A percentile compares a stretch with the other conserved stretches of the same genome.
These are phyloP conservation scores for Parathielavia appendiculata DNA, from an alignment of 495 filamentous ascomycete species.

Conservation along the genomic window DNA sequence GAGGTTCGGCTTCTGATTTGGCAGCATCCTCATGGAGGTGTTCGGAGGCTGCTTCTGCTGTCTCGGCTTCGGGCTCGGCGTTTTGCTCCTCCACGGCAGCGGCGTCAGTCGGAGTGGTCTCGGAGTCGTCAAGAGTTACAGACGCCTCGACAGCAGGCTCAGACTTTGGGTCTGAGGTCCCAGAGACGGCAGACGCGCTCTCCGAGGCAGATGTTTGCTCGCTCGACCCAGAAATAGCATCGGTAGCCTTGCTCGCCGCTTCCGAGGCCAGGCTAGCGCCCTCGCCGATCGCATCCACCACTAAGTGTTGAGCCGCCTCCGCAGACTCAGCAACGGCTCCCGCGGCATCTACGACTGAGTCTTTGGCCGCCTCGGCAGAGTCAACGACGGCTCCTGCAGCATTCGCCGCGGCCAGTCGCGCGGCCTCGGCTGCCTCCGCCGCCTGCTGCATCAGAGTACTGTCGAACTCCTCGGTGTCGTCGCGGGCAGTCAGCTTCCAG, in stretches of 20 bases:
- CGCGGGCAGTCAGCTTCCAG: slow-evolving; percentile 78
- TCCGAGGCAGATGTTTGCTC: slow-evolving; percentile 18
- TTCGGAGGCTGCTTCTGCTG: not conserved
- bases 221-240: not conserved
- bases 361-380: slow-evolving; percentile 14
- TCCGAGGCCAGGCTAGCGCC: slow-evolving; percentile 17
- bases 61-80: not conserved
- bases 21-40: not conserved
- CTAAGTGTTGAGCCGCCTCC: slow-evolving; percentile 15
- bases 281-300: slow-evolving; percentile 23
- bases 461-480: slow-evolving; percentile 71
- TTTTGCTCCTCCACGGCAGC: not conserved
- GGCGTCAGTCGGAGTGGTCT: not conserved
- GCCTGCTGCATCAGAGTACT: slow-evolving; percentile 41
- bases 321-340: slow-evolving; percentile 12
- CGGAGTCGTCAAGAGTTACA: not conserved
- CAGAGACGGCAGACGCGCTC: slow-evolving; percentile 5
- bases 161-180: slow-evolving; percentile 1
- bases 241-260: slow-evolving; percentile 15
- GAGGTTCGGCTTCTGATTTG: not conserved
- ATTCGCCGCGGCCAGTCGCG: slow-evolving; percentile 23
- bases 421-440: slow-evolving; percentile 36
- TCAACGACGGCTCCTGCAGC: slow-evolving; percentile 14
- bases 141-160: slow-evolving; percentile 13
- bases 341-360: slow-evolving; percentile 20